These are phyloP conservation scores for Thyridium curvatum DNA, from an alignment of 2,329 filamentous ascomycete genomes.

Conservation along the genomic window DNA sequence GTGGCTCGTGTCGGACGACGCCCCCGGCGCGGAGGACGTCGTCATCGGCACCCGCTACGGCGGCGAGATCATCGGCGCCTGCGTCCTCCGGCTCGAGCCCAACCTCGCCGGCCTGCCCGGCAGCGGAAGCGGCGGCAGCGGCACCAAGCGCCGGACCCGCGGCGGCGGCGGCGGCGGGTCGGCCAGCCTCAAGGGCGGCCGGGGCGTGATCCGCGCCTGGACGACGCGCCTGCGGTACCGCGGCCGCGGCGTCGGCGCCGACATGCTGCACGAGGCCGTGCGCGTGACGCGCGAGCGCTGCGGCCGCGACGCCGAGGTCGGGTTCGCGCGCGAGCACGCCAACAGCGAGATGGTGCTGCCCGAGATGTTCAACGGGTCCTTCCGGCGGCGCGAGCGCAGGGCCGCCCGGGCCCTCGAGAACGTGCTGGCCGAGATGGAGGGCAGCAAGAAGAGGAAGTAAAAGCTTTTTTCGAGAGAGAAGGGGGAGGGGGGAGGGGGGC, in stretches of 20 bases:
- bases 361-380: conserved; percentile 52
- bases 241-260: conserved; percentile 63
- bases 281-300: conserved; percentile 60
- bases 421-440: conserved; percentile 43
- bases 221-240: conserved; percentile 67
- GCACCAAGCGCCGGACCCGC: conserved; percentile 29
- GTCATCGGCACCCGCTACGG: conserved; percentile 63
- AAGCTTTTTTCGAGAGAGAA: conserved; percentile 16
- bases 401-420: conserved; percentile 47
- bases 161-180: too few species aligned
- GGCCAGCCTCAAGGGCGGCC: conserved; percentile 49
- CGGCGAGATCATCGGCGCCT: conserved; percentile 61
- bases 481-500: conserved; percentile 8
- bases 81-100: conserved; percentile 61
- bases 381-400: conserved; percentile 52
- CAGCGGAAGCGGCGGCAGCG: conserved; percentile 13
- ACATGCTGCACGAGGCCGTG: conserved; percentile 68
- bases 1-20: conserved; percentile 45
- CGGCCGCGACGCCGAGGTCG: conserved; percentile 59
- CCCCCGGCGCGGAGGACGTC: conserved; percentile 42
- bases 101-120: conserved; percentile 9
- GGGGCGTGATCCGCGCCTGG: conserved; percentile 74
- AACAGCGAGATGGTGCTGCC: conserved; percentile 63
- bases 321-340: conserved; percentile 72
- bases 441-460: conserved; percentile 37